These are phyloP conservation scores for Pezicula carpinea DNA, from an alignment of 2,329 filamentous ascomycete genomes.

Conservation along the genomic window DNA sequence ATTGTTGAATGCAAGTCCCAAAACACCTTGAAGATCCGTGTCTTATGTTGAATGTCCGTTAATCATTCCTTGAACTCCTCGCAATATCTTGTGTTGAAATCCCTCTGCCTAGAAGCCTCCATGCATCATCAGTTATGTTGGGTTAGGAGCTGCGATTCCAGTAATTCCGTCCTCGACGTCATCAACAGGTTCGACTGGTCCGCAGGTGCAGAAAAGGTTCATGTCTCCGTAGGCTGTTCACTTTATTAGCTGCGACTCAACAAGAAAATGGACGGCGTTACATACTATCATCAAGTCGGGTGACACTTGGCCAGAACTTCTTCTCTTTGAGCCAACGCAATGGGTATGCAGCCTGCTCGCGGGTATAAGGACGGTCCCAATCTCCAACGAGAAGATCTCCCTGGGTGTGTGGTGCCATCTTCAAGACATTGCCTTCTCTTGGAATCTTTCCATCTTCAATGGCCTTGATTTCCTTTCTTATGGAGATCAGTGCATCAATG, in stretches of 20 bases:
- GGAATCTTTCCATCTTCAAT: constrained; percentile 77
- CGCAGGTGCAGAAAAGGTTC: constrained; percentile 93
- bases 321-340: constrained; percentile 79
- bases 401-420: constrained; percentile 83
- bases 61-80: background rate
- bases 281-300: constrained; percentile 82
- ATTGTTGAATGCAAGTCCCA: background rate
- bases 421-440: constrained; percentile 75
- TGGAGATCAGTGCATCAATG: constrained; percentile 82
- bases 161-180: constrained; percentile 19
- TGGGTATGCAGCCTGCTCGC: constrained; percentile 84
- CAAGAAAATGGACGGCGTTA: constrained; percentile 17
- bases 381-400: constrained; percentile 70
- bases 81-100: background rate
- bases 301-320: constrained; percentile 95
- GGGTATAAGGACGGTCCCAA: constrained; percentile 78
- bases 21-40: constrained; percentile 4
- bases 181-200: constrained; percentile 60
- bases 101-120: background rate
- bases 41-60: constrained; percentile 9
- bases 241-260: constrained; percentile 10
- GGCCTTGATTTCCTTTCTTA: constrained; percentile 77
- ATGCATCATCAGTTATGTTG: constrained; percentile 12
- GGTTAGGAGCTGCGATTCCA: constrained; percentile 17
- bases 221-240: constrained; percentile 74